Conservation (phyloP, 257 asterid species). For the Handroanthus guayacan region DNA sequence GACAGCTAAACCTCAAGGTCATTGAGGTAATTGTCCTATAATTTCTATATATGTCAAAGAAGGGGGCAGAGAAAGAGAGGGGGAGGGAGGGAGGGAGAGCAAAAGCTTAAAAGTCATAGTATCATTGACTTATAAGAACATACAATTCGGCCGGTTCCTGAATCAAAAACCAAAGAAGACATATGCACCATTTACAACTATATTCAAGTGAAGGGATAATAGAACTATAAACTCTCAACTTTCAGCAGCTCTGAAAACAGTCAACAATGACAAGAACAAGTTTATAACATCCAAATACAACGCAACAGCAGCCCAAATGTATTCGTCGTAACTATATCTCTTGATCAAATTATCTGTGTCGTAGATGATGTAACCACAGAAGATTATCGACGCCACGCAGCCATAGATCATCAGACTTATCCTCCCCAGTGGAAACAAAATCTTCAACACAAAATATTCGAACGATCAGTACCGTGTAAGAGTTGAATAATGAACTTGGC, state of each 20-base stretch:
- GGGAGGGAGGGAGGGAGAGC: not conserved
- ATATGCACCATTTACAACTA: not conserved
- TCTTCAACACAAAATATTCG: slow-evolving; percentile 36
- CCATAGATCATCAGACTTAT: slow-evolving; percentile 54
- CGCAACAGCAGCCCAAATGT: slow-evolving; percentile 60
- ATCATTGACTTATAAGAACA: not conserved
- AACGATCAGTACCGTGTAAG: not conserved
- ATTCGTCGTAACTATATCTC: slow-evolving; percentile 58
- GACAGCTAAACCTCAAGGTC: too few relatives aligned
- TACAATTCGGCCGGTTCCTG: not conserved
- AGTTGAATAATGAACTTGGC: too few relatives aligned
- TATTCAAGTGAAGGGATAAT: not conserved
- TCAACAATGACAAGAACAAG: slow-evolving; percentile 52
- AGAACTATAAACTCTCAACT: not conserved
- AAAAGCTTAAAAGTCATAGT: not conserved
- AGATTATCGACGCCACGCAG: slow-evolving; percentile 54
- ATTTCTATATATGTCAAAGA: too few relatives aligned
- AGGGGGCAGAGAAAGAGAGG: not conserved
- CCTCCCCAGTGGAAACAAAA: slow-evolving; percentile 57
- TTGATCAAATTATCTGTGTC: slow-evolving; percentile 71
- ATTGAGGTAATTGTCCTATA: too few relatives aligned
- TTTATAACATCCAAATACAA: slow-evolving; percentile 65
- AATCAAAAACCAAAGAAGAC: not conserved
- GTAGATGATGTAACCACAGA: slow-evolving; percentile 62
- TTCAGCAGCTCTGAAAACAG: slow-evolving; percentile 50